Evolutionary conservation across 2,329 filamentous ascomycete species (phyloP), one percentile per base, ranked within the genome.

Genomic region (Ciborinia camelliae): DNA sequence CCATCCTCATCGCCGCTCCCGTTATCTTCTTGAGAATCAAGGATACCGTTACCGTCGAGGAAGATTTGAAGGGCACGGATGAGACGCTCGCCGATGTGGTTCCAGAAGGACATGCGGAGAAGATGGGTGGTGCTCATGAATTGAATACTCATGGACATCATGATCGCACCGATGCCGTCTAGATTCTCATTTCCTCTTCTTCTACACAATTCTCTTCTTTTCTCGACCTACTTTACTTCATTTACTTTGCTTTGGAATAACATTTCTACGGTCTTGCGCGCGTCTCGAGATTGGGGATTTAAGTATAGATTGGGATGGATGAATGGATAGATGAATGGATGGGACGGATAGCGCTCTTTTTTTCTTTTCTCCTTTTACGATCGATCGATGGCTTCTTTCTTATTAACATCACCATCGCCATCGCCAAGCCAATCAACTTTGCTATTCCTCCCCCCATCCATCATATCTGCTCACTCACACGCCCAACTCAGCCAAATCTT

Each of bases 11-110:
- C 67, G 93, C 92, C 5, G 82, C 88, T 0, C 93, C 93, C 0
- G 84, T 97, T 66, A 89, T 97, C 75, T 85, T 90, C 72, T 79
- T 86, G 72, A 90, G 89, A 79, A 89, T 97, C 76, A 84, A 90
- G 75, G 92, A 97, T 71, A 90, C 88, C n/a, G 86, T 91, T n/a
- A 76, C 84, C 1, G 72, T 96, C 5, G 91, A 94, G 76, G 88
- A 93, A 62, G 93, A 97, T 76, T 80, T 97, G 60, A 86, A 87
- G 74, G 93, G 92, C 76, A 91, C 90, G 26, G 92, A 96, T 73
- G 91, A 95, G 82, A 95, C 89, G 0, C 73, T 89, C 20, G 85
- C 84, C 32, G 91, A 96, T 70, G 88, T 96, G 9, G 41, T 78
- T 14, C 75, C 76, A 1, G 35, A 64, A 28, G 62, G 59, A 8